These are phyloP conservation scores for Cystofilobasidium macerans DNA, from an alignment of 768 basidiomycete genomes.

Conservation along the genomic window DNA sequence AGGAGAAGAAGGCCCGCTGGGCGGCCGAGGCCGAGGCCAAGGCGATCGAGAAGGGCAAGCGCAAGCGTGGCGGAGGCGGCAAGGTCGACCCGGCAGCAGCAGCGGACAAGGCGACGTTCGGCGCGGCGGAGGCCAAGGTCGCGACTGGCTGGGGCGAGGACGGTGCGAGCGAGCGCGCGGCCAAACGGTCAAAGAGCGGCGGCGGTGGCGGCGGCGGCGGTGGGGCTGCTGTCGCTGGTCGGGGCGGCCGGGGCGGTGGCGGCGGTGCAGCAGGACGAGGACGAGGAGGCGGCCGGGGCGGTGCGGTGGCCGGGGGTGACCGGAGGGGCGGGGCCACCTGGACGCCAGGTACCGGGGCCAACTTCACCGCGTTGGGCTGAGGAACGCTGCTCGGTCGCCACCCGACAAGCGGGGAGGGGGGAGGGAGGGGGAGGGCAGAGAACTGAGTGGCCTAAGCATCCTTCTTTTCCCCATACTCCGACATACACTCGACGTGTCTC, in stretches of 20 bases:
- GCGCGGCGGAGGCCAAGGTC: background rate
- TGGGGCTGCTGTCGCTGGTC: too few relatives aligned
- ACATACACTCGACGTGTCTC: too few relatives aligned
- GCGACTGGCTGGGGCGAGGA: background rate
- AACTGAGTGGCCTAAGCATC: too few relatives aligned
- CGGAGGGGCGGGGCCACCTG: background rate
- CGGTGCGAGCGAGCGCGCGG: too few relatives aligned
- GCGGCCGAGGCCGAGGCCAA: constrained; percentile 8
- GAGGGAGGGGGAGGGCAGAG: too few relatives aligned
- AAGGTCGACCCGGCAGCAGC: background rate
- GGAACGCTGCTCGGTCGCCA: too few relatives aligned
- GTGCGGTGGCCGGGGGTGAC: background rate
- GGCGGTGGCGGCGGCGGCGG: background rate
- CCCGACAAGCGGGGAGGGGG: too few relatives aligned
- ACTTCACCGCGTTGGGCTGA: background rate
- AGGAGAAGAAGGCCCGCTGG: constrained; percentile 10
- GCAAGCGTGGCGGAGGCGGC: background rate
- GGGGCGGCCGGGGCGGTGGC: background rate
- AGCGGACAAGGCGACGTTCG: background rate
- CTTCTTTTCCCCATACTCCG: too few relatives aligned
- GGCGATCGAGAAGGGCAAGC: background rate
- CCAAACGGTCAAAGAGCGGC: background rate
- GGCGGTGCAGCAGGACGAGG: background rate
- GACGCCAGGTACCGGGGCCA: background rate
- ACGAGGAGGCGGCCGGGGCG: background rate